Percentiles rank a stretch among this genome's conserved stretches.
Evolutionary conservation across 441 rosid species (phyloP).

Genomic region (Arabidopsis lyrata): DNA sequence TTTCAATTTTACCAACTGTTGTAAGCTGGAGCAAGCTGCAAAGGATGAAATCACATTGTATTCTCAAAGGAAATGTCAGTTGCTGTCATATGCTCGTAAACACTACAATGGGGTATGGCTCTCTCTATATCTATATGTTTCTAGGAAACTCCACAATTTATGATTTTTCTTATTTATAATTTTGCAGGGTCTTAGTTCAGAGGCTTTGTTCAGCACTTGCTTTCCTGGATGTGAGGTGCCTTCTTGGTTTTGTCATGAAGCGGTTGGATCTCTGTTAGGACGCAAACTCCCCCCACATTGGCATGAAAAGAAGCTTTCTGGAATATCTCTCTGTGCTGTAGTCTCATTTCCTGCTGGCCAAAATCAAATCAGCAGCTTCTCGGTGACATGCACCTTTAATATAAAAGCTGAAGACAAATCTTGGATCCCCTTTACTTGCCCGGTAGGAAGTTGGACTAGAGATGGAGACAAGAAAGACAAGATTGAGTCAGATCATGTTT

Average conservation of each 20-base stretch:
- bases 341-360: background rate
- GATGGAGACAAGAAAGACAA: background rate
- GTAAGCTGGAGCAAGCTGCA: conserved; percentile 17
- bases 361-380: background rate
- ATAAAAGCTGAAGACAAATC: background rate
- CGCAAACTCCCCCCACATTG: background rate
- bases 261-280: background rate
- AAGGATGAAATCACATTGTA: background rate
- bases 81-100: background rate
- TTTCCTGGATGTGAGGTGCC: conserved; percentile 25
- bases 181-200: conserved; percentile 24
- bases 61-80: conserved; percentile 2
- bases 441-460: background rate
- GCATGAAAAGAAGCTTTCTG: background rate
- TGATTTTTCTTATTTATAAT: background rate
- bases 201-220: conserved; percentile 29
- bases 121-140: background rate
- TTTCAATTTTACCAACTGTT: conserved; percentile 17
- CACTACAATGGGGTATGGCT: background rate
- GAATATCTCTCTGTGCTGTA: conserved; percentile 22
- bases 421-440: background rate
- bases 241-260: conserved; percentile 17
- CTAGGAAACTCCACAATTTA: background rate
- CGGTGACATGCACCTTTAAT: conserved; percentile 14
- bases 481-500: background rate